Evolutionary conservation across 2,329 filamentous ascomycete genomes (phyloP).

Genomic region (Dothideomycetes sp.): DNA sequence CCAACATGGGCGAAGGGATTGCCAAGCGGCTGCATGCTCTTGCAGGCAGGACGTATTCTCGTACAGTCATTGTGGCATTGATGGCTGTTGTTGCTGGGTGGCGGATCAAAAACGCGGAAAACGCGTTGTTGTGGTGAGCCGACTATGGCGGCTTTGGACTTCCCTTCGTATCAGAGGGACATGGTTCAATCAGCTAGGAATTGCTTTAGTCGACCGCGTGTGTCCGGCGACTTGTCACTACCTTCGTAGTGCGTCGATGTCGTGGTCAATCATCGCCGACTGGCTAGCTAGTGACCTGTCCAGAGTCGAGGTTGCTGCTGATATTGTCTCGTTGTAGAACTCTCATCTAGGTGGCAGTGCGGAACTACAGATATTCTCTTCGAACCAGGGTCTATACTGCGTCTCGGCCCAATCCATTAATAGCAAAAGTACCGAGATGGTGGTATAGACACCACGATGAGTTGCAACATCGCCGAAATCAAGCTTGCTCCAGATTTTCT

Average conservation of each 20-base stretch:
- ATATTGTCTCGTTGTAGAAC: not conserved
- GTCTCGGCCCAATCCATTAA: slow-evolving; percentile 14
- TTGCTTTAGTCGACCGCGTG: not conserved
- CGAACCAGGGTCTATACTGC: slow-evolving; percentile 11
- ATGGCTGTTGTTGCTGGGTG: too few species aligned
- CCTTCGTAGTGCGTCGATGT: slow-evolving; percentile 6
- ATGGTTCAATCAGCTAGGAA: too few species aligned
- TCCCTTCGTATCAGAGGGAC: too few species aligned
- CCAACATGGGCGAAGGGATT: too few species aligned
- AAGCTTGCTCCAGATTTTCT: slow-evolving; percentile 12
- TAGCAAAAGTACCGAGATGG: slow-evolving; percentile 9
- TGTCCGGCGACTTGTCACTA: slow-evolving; percentile 8
- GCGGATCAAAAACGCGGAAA: too few species aligned
- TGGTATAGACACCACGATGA: slow-evolving; percentile 7
- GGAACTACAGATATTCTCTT: slow-evolving; percentile 9
- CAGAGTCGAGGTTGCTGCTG: not conserved
- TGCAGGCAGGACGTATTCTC: too few species aligned
- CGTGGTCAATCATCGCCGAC: slow-evolving; percentile 3
- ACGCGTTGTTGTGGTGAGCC: too few species aligned
- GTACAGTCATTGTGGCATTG: too few species aligned
- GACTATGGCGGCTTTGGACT: too few species aligned
- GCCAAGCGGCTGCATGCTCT: too few species aligned
- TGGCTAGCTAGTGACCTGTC: slow-evolving; percentile 4
- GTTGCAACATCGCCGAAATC: slow-evolving; percentile 9
- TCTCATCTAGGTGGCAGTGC: slow-evolving; percentile 5